Evolutionary conservation across 371 early-diverging fungal species (phyloP).

Genomic region (Mucor circinelloides): DNA sequence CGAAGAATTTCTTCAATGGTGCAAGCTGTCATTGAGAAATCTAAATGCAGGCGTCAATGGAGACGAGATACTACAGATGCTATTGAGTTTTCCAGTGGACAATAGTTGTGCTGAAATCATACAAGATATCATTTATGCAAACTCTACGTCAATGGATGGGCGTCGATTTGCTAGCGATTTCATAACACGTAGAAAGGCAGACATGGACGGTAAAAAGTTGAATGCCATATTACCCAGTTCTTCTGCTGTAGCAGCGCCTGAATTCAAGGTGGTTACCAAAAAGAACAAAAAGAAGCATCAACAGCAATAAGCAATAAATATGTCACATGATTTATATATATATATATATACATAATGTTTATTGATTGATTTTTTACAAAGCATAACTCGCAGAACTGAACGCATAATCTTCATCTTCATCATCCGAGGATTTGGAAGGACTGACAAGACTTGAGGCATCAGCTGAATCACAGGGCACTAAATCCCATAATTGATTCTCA

Average conservation of each 20-base stretch:
- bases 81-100: conserved; percentile 68
- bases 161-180: conserved; percentile 77
- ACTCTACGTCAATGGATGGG: conserved; percentile 64
- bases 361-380: conserved; percentile 21
- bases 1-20: conserved; percentile 71
- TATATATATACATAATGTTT: not conserved
- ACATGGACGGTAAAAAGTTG: conserved; percentile 44
- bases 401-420: conserved; percentile 38
- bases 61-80: conserved; percentile 72
- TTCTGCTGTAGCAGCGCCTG: not conserved
- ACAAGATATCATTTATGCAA: conserved; percentile 69
- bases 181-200: conserved; percentile 67
- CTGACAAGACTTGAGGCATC: not conserved
- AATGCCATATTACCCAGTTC: conserved; percentile 11
- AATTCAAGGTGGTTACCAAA: conserved; percentile 22
- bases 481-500: conserved; percentile 50
- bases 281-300: conserved; percentile 19
- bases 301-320: conserved; percentile 2
- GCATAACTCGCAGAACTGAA: conserved; percentile 54
- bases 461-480: conserved; percentile 28
- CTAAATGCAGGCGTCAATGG: conserved; percentile 57
- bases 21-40: conserved; percentile 57
- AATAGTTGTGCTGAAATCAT: conserved; percentile 70
- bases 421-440: conserved; percentile 4
- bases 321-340: not conserved